Conservation (phyloP, 2,329 filamentous ascomycete species). For the Ascochyta clinopodiicola region DNA sequence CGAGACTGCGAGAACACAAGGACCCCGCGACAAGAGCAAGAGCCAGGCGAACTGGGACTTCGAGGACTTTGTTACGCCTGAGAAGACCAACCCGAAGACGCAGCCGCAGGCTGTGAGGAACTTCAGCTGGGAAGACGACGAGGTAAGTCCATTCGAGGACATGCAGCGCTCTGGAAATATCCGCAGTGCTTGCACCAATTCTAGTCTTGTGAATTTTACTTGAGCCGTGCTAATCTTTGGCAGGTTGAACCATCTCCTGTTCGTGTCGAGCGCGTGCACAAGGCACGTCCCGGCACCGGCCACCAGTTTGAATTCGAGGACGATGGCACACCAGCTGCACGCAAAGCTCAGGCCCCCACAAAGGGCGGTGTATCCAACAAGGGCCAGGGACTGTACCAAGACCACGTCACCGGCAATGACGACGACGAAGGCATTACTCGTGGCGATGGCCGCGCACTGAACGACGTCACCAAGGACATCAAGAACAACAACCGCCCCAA, state of each 20-base stretch:
- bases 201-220: too few species aligned
- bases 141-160: slow-evolving; percentile 47
- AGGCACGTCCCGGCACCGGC: slow-evolving; percentile 79
- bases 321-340: slow-evolving; percentile 66
- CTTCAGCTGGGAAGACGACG: slow-evolving; percentile 76
- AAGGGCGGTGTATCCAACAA: slow-evolving; percentile 66
- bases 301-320: slow-evolving; percentile 86
- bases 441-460: slow-evolving; percentile 57
- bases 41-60: slow-evolving; percentile 84
- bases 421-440: slow-evolving; percentile 57
- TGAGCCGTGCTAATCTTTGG: slow-evolving; percentile 26
- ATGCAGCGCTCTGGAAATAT: too few species aligned
- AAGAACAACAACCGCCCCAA: slow-evolving; percentile 77
- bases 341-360: slow-evolving; percentile 44
- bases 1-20: slow-evolving; percentile 32
- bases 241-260: slow-evolving; percentile 66
- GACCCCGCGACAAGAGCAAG: slow-evolving; percentile 52
- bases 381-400: slow-evolving; percentile 76
- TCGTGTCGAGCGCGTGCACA: slow-evolving; percentile 64
- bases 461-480: slow-evolving; percentile 74
- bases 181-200: too few species aligned
- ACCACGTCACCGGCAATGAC: slow-evolving; percentile 68
- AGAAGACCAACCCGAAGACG: slow-evolving; percentile 71
- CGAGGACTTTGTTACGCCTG: slow-evolving; percentile 83
- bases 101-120: slow-evolving; percentile 76